Evolutionary conservation across 116 monocot species (phyloP).

Genomic region (Cymodocea nodosa): DNA sequence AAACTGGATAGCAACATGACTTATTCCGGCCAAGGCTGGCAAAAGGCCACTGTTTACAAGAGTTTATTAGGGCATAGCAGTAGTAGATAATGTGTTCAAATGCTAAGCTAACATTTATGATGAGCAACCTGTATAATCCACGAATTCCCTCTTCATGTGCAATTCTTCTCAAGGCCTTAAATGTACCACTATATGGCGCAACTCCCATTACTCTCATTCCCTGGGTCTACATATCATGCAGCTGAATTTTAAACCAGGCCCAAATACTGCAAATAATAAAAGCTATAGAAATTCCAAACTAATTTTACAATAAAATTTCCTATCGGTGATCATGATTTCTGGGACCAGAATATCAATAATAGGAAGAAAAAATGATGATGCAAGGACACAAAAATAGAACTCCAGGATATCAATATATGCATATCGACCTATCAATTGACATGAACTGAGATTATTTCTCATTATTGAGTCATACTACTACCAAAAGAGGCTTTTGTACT

Average conservation of each 20-base stretch:
- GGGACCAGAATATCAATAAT: too few relatives aligned
- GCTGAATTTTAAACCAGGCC: background rate
- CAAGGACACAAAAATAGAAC: too few relatives aligned
- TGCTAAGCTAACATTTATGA: conserved; percentile 1
- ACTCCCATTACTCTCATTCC: conserved; percentile 37
- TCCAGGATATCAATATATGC: too few relatives aligned
- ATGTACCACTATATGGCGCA: conserved; percentile 49
- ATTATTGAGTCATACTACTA: too few relatives aligned
- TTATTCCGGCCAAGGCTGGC: conserved; percentile 81
- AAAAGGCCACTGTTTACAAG: conserved; percentile 63
- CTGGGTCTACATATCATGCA: conserved; percentile 44
- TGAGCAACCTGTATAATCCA: conserved; percentile 70
- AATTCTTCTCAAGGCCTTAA: conserved; percentile 64
- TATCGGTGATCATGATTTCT: too few relatives aligned
- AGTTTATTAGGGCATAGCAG: conserved; percentile 1
- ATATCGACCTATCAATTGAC: too few relatives aligned
- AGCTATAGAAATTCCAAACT: too few relatives aligned
- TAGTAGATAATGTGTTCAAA: background rate
- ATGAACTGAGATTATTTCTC: too few relatives aligned
- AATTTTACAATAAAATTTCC: too few relatives aligned
- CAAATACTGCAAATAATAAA: too few relatives aligned
- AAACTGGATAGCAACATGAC: conserved; percentile 96
- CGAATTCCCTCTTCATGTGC: conserved; percentile 72
- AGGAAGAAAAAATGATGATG: too few relatives aligned
- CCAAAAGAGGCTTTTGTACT: too few relatives aligned